Percentiles rank a stretch among this genome's conserved stretches.
These are phyloP conservation scores for Backusella circina DNA, from an alignment of 192 early-diverging fungal genomes.

Conservation along the genomic window DNA sequence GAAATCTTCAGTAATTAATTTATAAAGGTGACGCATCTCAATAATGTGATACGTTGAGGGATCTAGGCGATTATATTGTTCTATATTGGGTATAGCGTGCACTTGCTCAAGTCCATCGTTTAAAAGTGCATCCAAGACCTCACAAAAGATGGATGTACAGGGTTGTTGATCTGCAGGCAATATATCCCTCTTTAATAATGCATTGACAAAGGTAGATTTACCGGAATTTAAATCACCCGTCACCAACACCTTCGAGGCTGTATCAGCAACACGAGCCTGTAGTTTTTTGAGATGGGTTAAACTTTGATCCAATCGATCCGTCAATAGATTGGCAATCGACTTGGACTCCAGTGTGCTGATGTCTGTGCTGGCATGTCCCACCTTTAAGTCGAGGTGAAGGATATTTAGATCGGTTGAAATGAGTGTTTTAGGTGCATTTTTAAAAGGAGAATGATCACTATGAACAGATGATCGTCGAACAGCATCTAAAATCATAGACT, in stretches of 20 bases:
- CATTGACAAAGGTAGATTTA: slow-evolving; percentile 97
- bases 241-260: slow-evolving; percentile 89
- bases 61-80: slow-evolving; percentile 66
- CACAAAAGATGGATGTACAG: slow-evolving; percentile 93
- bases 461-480: slow-evolving; percentile 24
- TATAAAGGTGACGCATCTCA: slow-evolving; percentile 70
- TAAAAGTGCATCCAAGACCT: slow-evolving; percentile 90
- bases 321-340: slow-evolving; percentile 68
- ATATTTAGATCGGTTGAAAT: slow-evolving; percentile 46
- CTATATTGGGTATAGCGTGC: slow-evolving; percentile 78
- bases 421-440: neutral
- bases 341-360: slow-evolving; percentile 64
- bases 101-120: slow-evolving; percentile 91
- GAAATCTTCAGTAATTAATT: slow-evolving; percentile 81
- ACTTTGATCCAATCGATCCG: slow-evolving; percentile 65
- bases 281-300: slow-evolving; percentile 80
- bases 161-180: slow-evolving; percentile 97
- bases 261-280: slow-evolving; percentile 82
- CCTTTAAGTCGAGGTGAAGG: slow-evolving; percentile 66
- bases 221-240: slow-evolving; percentile 98
- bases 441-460: neutral
- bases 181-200: slow-evolving; percentile 84
- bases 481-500: slow-evolving; percentile 7
- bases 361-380: slow-evolving; percentile 58
- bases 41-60: slow-evolving; percentile 68